Conservation (phyloP, 208 protist species). For the Herpetomonas tarakana region DNA sequence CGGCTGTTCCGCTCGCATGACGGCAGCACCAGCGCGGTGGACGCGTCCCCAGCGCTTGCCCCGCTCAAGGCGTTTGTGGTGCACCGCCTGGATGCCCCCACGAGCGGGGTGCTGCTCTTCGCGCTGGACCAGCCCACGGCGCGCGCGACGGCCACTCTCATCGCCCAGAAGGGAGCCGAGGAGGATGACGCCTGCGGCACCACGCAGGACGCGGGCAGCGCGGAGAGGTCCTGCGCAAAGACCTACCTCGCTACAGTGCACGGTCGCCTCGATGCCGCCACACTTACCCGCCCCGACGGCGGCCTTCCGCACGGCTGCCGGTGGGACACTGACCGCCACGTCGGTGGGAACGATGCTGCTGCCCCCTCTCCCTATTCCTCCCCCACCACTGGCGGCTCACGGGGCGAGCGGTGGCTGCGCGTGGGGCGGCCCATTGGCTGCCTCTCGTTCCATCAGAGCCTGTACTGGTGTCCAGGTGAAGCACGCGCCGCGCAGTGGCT, state of each 20-base stretch:
- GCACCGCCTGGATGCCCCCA: conserved; percentile 82
- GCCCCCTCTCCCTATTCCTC: neutral
- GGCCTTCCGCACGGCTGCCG: neutral
- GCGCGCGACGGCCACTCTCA: conserved; percentile 29
- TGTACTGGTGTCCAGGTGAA: conserved; percentile 67
- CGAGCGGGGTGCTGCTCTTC: conserved; percentile 85
- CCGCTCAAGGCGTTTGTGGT: conserved; percentile 54
- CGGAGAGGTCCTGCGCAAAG: conserved; percentile 29
- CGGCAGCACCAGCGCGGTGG: neutral
- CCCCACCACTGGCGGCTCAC: neutral
- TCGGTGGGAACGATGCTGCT: neutral
- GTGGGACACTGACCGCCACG: too few relatives aligned
- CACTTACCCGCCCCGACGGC: conserved; percentile 8
- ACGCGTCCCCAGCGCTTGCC: neutral
- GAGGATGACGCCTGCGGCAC: neutral
- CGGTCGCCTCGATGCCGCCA: conserved; percentile 34
- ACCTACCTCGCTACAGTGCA: conserved; percentile 60
- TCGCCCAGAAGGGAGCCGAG: conserved; percentile 38
- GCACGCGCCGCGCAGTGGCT: conserved; percentile 1
- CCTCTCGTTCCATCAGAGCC: conserved; percentile 53
- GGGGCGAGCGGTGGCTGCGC: conserved; percentile 13
- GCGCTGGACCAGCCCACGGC: conserved; percentile 48
- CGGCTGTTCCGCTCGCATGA: conserved; percentile 7
- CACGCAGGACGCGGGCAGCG: too few relatives aligned
- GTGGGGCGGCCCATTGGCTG: conserved; percentile 55